Base-by-base conservation (phyloP, 768 basidiomycete species). In the Auricularia sp. region DNA sequence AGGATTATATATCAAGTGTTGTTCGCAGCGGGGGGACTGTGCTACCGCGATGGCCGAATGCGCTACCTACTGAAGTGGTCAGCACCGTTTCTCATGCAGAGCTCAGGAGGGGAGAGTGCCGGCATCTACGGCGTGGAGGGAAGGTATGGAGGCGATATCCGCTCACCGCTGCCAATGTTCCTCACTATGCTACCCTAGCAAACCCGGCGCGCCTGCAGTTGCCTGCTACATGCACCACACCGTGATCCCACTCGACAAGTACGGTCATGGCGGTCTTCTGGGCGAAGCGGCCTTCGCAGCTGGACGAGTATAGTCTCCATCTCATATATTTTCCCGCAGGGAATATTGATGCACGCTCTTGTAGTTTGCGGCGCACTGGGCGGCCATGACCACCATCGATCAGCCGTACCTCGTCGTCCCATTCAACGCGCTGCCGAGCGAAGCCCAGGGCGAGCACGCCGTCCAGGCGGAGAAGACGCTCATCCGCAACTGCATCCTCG, bases 91-190 rank as follows among this genome's bases (percentile, higher is more conserved):
- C 68, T 74, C 67, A 74, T 73, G 67, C 74, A 70, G 34, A 68
- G 66, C 21, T 70, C 69, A 37, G 67, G 64, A 18, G 73, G 61
- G 0, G 75, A 74, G 63, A 77, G 70, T 61, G 78, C 81, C 34
- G 81, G 81, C 0, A 68, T 77, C 0, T 81, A 80, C 66, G 81
- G 81, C 2, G 70, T 82, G 33, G 80, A 81, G 68, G 81, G 81
- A 65, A 81, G 80, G 81, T 80, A 14, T 39, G 45, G 74, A 29
- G 29, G 29, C 29, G 65, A 34, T 34, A 16, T 8, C 13, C 7
- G 7, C 39, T 47, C 35, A 3, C 16, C 39, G 29, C 8, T 13
- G 39, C 8, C 54, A 33, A 51, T 54, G 21, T 18, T 56, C 37
- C 45, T 21, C 16, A n/a, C 62, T 66, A 45, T 10, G 18, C 66